Base-by-base conservation (phyloP, 441 rosid genomes). In the Croton setiger region DNA sequence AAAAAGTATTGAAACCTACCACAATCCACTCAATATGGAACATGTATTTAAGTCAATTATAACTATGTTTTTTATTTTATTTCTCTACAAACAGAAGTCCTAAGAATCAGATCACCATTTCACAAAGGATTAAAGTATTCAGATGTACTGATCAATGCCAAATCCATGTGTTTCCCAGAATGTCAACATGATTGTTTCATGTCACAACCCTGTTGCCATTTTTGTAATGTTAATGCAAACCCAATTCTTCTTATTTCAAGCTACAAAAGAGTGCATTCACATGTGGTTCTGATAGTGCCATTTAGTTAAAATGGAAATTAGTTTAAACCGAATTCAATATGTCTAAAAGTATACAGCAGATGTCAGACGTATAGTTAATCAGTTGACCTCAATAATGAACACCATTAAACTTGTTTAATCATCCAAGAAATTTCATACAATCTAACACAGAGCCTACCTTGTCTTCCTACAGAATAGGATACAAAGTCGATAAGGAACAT, bases 401-500 rank as follows among this genome's bases (percentile, higher is more conserved):
- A 23, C 14, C 23, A n/a, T 62, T 23, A n/a, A 44, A 44, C 11
- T 62, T 21, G 45, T 20, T 44, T 14, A 21, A 43, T 44, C 17
- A 18, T 61, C 64, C 49, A 44, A 23, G 17, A 27, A 27, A 27
- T 27, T 1, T 27, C 31, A 27, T 27, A 27, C 31, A 27, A 27
- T 27, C 31, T 27, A 63, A 31, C n/a, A 57, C 3, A 47, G 9
- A 53, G 18, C 66, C 41, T 80, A 95, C 99, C 97, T 93, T 45
- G 99, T 96, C 80, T 87, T 83, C 85, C 93, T 93, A 81, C 97
- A 96, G 83, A 96, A 96, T 71, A 85, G 93, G 84, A 96, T 92
- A 78, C 96, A 93, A 20, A 96, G 85, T 63, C 93, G 90, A 78
- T 96, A 96, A 35, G 98, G 96, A 60, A 96, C 99, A 77, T 91